phyloP scores from a whole-genome alignment of 805 yeast species.

The Barnettozyma sp. region DNA sequence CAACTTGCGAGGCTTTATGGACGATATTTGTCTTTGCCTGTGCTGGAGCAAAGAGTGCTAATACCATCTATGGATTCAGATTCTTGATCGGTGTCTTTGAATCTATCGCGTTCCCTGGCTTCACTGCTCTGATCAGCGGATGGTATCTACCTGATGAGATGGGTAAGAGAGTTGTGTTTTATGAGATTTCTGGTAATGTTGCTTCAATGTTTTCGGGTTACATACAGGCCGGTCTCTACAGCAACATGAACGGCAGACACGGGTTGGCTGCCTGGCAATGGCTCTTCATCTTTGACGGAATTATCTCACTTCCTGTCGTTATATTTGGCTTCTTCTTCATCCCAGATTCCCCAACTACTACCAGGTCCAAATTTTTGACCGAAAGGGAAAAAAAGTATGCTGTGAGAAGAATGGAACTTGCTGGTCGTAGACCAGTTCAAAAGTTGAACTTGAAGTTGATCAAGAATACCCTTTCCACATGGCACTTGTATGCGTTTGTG shows the following conservation, averaged over 20 bases:
- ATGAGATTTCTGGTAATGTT: conserved; percentile 37
- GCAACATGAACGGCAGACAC: conserved; percentile 31
- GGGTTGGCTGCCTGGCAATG: conserved; percentile 42
- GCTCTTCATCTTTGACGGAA: conserved; percentile 34
- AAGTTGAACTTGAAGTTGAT: conserved; percentile 5
- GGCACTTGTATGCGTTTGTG: conserved; percentile 14
- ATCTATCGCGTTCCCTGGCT: conserved; percentile 39
- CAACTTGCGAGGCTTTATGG: conserved; percentile 53
- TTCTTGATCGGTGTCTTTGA: conserved; percentile 44
- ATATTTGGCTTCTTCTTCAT: conserved; percentile 33
- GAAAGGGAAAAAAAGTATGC: conserved; percentile 10
- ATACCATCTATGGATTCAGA: conserved; percentile 39
- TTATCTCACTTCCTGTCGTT: conserved; percentile 31
- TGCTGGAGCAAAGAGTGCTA: conserved; percentile 29
- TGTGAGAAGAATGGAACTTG: conserved; percentile 11
- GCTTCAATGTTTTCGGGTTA: conserved; percentile 45
- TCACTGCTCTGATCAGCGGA: conserved; percentile 25
- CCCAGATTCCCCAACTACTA: conserved; percentile 33
- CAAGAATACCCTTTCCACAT: conserved; percentile 10
- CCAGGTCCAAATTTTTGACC: conserved; percentile 11
- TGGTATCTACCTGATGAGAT: conserved; percentile 40
- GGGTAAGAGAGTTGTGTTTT: conserved; percentile 37
- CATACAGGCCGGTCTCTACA: conserved; percentile 40
- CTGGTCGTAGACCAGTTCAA: conserved; percentile 12
- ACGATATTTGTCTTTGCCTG: conserved; percentile 49